Evolutionary conservation across 768 basidiomycete genomes (phyloP).

Genomic region (Polyporus arcularius): DNA sequence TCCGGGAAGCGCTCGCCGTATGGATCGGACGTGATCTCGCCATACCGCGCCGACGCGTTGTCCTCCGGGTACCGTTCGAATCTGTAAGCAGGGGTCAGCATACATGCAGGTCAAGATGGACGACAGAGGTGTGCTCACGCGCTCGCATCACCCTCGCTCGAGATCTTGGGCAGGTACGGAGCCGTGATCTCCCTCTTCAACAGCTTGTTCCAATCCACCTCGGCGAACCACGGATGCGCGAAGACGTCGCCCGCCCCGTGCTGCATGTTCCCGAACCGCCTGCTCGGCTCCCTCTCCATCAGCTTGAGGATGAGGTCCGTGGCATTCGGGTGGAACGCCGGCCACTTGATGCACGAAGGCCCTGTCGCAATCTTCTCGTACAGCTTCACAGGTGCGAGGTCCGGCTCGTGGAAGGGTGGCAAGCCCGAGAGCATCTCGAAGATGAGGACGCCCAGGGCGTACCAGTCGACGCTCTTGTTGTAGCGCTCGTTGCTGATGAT

Average conservation of each 20-base stretch:
- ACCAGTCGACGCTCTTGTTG: conserved; percentile 98
- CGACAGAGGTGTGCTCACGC: conserved; percentile 54
- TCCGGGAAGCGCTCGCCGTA: conserved; percentile 74
- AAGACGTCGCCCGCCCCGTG: conserved; percentile 92
- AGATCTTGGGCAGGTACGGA: conserved; percentile 91
- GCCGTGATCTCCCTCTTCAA: conserved; percentile 86
- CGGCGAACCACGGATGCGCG: conserved; percentile 89
- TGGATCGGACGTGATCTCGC: conserved; percentile 54
- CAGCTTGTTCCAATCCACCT: conserved; percentile 89
- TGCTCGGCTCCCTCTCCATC: conserved; percentile 85
- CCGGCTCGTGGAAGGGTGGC: conserved; percentile 90
- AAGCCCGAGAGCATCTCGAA: conserved; percentile 98
- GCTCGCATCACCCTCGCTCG: conserved; percentile 93
- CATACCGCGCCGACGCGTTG: conserved; percentile 61
- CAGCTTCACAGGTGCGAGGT: conserved; percentile 79
- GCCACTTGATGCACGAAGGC: conserved; percentile 76
- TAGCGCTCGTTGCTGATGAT: conserved; percentile 83
- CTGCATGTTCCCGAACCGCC: conserved; percentile 86
- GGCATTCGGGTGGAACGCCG: conserved; percentile 73
- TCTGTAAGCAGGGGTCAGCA: conserved; percentile 35
- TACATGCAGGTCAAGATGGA: background rate
- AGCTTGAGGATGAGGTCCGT: conserved; percentile 89
- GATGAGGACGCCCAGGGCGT: conserved; percentile 94
- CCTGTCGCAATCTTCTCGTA: conserved; percentile 91
- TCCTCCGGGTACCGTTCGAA: conserved; percentile 83